Evolutionary conservation across 352 stramenopile species (phyloP), one percentile per base, ranked within the genome.

Genomic region (Aphanomyces astaci): DNA sequence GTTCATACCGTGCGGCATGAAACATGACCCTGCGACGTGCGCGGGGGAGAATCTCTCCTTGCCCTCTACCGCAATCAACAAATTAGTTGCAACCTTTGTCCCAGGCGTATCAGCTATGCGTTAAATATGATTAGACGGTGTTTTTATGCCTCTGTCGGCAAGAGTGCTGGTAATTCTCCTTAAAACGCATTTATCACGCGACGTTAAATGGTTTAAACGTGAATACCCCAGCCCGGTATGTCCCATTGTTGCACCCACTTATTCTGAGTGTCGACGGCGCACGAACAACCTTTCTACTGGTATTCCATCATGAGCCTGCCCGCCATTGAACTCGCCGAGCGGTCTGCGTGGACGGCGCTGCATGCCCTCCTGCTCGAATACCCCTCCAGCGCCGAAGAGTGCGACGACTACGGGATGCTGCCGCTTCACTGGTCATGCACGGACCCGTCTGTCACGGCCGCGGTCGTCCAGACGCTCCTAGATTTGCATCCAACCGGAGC

Each of bases 391-490:
- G 85, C 85, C 25, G 77, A 90, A 51, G 82, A 91, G 63, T 78
- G 81, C 66, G 85, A 94, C 74, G 86, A 94, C 76, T 92, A 90
- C 64, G 86, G 84, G 68, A 94, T 94, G 86, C 85, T 88, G 74
- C 80, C 84, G 57, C 75, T 94, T 57, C 86, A 94, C 73, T 94
- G 86, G 86, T 78, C 82, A 45, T 94, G 86, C 73, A 92, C 84
- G 0, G 86, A 88, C 54, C 79, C 75, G 33, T 75, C 83, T 64
- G 84, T 91, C 48, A 78, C 84, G 40, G 70, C 85, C 63, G 81
- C 78, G 19, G 77, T 87, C 27, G 74, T 92, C 30, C 79, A 86
- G 48, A 82, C 86, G 52, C 72, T 94, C 7, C 72, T 88, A 27
- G 82, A 89, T 57, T 78, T 83, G 48, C 80, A 77, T 33, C 80